Evolutionary conservation across 2,329 filamentous ascomycete species (phyloP).

Genomic region (Calonectria hawksworthii): DNA sequence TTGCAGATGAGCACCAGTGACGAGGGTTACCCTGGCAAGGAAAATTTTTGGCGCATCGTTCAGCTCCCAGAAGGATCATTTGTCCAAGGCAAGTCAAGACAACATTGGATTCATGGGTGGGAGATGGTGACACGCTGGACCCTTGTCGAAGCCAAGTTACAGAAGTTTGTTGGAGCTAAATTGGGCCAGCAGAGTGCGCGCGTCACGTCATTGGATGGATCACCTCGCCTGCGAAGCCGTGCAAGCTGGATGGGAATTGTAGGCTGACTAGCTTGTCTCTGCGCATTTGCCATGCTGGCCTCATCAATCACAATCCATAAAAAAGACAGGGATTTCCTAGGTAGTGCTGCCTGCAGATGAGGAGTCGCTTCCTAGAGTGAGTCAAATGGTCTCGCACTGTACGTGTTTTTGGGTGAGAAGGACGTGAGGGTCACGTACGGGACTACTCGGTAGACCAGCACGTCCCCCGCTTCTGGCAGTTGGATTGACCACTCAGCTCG

Average conservation of each 20-base stretch:
- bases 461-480: slow-evolving; percentile 33
- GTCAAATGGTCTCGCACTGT: slow-evolving; percentile 34
- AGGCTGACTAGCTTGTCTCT: slow-evolving; percentile 20
- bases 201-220: slow-evolving; percentile 31
- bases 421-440: not conserved
- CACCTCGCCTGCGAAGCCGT: not conserved
- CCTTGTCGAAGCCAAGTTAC: slow-evolving; percentile 9
- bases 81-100: not conserved
- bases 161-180: slow-evolving; percentile 8
- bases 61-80: not conserved
- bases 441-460: slow-evolving; percentile 17
- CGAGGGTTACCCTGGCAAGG: not conserved
- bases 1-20: not conserved
- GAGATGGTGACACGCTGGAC: slow-evolving; percentile 30
- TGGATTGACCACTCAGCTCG: slow-evolving; percentile 16
- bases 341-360: slow-evolving; percentile 9
- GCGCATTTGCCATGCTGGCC: slow-evolving; percentile 34
- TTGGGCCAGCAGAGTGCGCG: slow-evolving; percentile 26
- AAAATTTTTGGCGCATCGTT: not conserved
- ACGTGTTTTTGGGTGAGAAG: slow-evolving; percentile 19
- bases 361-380: slow-evolving; percentile 1
- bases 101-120: not conserved
- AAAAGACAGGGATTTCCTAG: slow-evolving; percentile 28
- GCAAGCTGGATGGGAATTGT: slow-evolving; percentile 32
- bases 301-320: slow-evolving; percentile 24